These are phyloP conservation scores for Colletotrichum sansevieriae DNA, from an alignment of 2,329 filamentous ascomycete species.

Conservation along the genomic window DNA sequence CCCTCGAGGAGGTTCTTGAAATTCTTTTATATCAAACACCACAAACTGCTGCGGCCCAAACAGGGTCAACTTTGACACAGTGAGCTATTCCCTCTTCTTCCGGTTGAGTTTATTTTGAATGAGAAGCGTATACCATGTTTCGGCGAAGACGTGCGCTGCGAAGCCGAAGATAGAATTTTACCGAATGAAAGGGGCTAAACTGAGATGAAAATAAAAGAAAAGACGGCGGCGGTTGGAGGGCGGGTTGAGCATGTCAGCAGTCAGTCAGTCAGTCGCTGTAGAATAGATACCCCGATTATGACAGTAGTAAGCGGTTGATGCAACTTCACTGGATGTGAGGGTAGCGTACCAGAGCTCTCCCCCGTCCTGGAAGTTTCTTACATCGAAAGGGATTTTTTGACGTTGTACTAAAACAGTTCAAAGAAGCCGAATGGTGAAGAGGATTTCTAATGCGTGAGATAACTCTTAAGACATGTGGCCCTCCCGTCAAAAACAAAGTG, in stretches of 20 bases:
- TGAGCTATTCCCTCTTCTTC: not conserved
- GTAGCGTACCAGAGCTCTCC: no score
- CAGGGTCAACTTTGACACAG: not conserved
- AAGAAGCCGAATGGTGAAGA: no score
- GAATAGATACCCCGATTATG: constrained; percentile 58
- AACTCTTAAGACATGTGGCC: no score
- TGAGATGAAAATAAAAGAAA: constrained; percentile 10
- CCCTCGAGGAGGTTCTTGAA: constrained; percentile 29
- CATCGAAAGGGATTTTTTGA: no score
- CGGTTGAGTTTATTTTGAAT: constrained; percentile 7
- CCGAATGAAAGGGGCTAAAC: not conserved
- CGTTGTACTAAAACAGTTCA: no score
- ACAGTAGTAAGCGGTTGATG: constrained; percentile 34
- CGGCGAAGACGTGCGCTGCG: constrained; percentile 3
- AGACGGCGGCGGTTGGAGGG: constrained; percentile 9
- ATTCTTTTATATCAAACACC: not conserved
- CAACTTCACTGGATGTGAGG: not conserved
- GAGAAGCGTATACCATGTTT: constrained; percentile 8
- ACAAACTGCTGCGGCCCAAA: not conserved
- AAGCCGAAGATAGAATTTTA: constrained; percentile 1
- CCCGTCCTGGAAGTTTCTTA: no score
- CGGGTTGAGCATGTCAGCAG: constrained; percentile 28
- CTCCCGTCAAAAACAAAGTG: no score
- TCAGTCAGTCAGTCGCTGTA: constrained; percentile 47
- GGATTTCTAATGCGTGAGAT: no score